These are phyloP conservation scores for Saturnispora zaruensis DNA, from an alignment of 805 yeast species.

Conservation along the genomic window DNA sequence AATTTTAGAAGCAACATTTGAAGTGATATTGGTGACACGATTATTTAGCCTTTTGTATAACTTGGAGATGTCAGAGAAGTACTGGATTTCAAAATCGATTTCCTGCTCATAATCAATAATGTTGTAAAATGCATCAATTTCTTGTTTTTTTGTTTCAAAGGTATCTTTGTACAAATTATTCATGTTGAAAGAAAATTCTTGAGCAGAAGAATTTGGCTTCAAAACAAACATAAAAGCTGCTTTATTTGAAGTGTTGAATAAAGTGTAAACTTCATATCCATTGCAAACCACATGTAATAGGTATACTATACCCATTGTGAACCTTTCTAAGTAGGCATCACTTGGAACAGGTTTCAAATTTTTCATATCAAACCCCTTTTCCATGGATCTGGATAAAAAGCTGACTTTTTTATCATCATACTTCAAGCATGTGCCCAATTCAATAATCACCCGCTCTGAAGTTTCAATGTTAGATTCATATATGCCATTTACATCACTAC, in stretches of 20 bases:
- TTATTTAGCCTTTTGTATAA: conserved; percentile 52
- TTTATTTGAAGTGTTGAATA: conserved; percentile 57
- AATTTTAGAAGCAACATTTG: conserved; percentile 57
- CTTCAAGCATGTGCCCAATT: conserved; percentile 63
- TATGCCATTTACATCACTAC: conserved; percentile 53
- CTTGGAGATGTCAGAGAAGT: conserved; percentile 46
- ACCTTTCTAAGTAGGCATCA: conserved; percentile 45
- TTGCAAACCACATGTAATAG: conserved; percentile 62
- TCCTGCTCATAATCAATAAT: conserved; percentile 46
- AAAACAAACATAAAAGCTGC: conserved; percentile 45
- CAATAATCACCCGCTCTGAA: conserved; percentile 67
- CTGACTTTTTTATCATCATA: conserved; percentile 72
- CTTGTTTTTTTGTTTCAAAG: conserved; percentile 38
- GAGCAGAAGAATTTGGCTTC: conserved; percentile 64
- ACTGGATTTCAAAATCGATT: conserved; percentile 45
- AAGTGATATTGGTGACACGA: conserved; percentile 46
- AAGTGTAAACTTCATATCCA: conserved; percentile 64
- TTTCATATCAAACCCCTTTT: conserved; percentile 68
- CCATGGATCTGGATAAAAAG: conserved; percentile 75
- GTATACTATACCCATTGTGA: conserved; percentile 51
- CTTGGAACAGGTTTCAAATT: conserved; percentile 41
- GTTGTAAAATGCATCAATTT: conserved; percentile 33
- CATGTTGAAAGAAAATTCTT: conserved; percentile 49
- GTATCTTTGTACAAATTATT: conserved; percentile 48
- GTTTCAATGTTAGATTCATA: conserved; percentile 69